These are phyloP conservation scores for Yamadazyma aaseri DNA, from an alignment of 1,139 yeast species.

Conservation along the genomic window DNA sequence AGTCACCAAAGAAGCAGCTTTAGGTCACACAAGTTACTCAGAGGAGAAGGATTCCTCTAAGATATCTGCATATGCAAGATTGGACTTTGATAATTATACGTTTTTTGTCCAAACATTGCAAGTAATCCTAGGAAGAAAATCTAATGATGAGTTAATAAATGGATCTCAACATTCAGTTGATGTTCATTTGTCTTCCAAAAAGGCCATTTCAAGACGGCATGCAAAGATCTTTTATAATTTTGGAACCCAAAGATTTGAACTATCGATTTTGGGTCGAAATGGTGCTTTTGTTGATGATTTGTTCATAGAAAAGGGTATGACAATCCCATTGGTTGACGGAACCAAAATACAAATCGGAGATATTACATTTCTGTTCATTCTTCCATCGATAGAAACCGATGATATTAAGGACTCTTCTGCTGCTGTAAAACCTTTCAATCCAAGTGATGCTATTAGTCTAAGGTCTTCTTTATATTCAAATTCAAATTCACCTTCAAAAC, in stretches of 20 bases:
- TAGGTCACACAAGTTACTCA: constrained; percentile 16
- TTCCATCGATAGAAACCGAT: constrained; percentile 54
- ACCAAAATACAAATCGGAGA: constrained; percentile 92
- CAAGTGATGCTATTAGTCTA: constrained; percentile 53
- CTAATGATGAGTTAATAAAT: constrained; percentile 63
- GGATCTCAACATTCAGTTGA: constrained; percentile 65
- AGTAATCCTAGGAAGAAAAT: constrained; percentile 85
- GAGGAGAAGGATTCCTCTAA: constrained; percentile 37
- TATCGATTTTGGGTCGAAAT: constrained; percentile 86
- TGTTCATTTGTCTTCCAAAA: constrained; percentile 86
- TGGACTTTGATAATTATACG: constrained; percentile 89
- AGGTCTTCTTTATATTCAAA: constrained; percentile 42
- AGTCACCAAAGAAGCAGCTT: constrained; percentile 24
- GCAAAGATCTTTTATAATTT: constrained; percentile 94
- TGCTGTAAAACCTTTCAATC: constrained; percentile 43
- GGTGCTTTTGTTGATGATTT: constrained; percentile 94
- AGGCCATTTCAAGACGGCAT: constrained; percentile 89
- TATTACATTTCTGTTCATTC: constrained; percentile 79
- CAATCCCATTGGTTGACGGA: constrained; percentile 78
- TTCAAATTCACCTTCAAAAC: constrained; percentile 20
- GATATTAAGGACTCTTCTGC: constrained; percentile 20
- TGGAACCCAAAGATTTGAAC: constrained; percentile 89
- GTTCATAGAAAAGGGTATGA: constrained; percentile 85
- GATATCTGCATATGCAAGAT: constrained; percentile 89
- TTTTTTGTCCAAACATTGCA: constrained; percentile 95